These are phyloP conservation scores for Juncus effusus DNA, from an alignment of 176 grass and related monocot genomes.

Conservation along the genomic window DNA sequence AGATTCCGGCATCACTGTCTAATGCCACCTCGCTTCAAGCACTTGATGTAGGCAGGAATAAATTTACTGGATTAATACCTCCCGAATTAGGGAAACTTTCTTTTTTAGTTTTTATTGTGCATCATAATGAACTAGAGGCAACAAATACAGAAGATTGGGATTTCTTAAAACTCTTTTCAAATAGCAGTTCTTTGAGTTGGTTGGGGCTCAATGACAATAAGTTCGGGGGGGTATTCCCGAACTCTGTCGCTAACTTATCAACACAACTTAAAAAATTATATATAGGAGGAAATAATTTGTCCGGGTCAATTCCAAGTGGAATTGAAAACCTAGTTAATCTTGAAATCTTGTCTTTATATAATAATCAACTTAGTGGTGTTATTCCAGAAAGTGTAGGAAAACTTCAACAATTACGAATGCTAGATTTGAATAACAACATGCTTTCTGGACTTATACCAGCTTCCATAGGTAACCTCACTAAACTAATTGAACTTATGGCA, in stretches of 20 bases:
- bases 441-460: not conserved
- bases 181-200: constrained; percentile 34
- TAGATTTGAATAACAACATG: no score
- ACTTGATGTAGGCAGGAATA: constrained; percentile 32
- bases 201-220: constrained; percentile 26
- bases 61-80: constrained; percentile 34
- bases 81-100: constrained; percentile 37
- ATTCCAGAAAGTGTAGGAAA: constrained; percentile 34
- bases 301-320: constrained; percentile 23
- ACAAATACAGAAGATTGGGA: not conserved
- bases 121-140: not conserved
- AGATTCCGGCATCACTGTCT: constrained; percentile 31
- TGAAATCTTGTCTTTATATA: not conserved
- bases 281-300: constrained; percentile 30
- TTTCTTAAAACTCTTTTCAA: constrained; percentile 30
- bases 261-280: constrained; percentile 6
- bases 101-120: not conserved
- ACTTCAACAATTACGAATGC: constrained; percentile 30
- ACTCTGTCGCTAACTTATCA: constrained; percentile 35
- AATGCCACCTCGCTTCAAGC: constrained; percentile 17
- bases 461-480: no score
- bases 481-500: no score
- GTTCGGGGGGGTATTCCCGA: constrained; percentile 28
- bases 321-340: constrained; percentile 34
- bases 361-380: constrained; percentile 22